Evolutionary conservation across 352 stramenopile genomes (phyloP).

Genomic region (Thraustotheca clavata): DNA sequence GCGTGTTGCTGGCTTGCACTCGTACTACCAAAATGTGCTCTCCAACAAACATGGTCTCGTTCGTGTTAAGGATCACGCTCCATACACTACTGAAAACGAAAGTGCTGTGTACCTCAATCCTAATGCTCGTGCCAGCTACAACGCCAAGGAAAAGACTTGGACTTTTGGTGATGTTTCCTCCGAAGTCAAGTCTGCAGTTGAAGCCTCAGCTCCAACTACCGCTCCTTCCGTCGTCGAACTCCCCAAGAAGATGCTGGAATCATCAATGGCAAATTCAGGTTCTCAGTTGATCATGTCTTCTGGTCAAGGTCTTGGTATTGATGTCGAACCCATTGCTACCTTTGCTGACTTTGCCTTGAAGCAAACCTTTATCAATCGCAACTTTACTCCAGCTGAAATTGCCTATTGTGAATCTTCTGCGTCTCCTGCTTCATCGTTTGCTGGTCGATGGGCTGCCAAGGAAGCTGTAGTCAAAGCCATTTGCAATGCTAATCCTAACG

Average conservation of each 20-base stretch:
- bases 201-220: background rate
- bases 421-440: conserved; percentile 79
- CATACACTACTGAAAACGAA: conserved; percentile 73
- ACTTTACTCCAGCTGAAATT: conserved; percentile 85
- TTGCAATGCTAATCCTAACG: conserved; percentile 53
- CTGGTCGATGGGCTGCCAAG: conserved; percentile 82
- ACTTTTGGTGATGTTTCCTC: conserved; percentile 46
- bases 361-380: conserved; percentile 78
- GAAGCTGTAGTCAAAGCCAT: conserved; percentile 89
- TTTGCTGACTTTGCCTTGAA: conserved; percentile 70
- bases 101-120: conserved; percentile 82
- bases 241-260: conserved; percentile 23
- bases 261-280: conserved; percentile 1
- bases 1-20: conserved; percentile 64
- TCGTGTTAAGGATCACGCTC: conserved; percentile 71
- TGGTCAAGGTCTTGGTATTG: conserved; percentile 50
- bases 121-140: conserved; percentile 64
- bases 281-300: conserved; percentile 16
- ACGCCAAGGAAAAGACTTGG: conserved; percentile 56
- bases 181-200: conserved; percentile 26
- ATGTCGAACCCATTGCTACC: conserved; percentile 76
- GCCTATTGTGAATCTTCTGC: conserved; percentile 72
- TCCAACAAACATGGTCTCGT: conserved; percentile 65
- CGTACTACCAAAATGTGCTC: conserved; percentile 65
- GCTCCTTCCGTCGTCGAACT: conserved; percentile 1